Evolutionary conservation across 2,329 filamentous ascomycete genomes (phyloP), one percentile per base, ranked within the genome.

Genomic region (Dothidotthia symphoricarpi): DNA sequence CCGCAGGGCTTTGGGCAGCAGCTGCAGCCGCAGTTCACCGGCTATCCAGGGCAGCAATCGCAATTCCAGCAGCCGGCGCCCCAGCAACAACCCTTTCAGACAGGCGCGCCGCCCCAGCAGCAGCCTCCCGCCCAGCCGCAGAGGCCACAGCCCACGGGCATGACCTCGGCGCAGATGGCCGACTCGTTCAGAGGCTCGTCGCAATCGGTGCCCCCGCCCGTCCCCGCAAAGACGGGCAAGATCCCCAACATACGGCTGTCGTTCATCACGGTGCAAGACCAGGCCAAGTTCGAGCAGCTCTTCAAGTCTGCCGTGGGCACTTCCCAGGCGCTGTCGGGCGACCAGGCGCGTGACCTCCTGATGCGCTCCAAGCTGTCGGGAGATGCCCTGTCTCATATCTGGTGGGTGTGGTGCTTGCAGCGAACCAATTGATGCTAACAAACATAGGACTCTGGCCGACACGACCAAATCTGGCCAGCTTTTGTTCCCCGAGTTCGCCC

Each of bases 401-500:
- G 91, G 90, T 89, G 73, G 43, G 75, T 39, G 64, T 57, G 29
- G 62, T 35, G 29, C 25, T 33, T 26, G 17, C 42, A 45, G 14
- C 34, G 9, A 12, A 25, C 13, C 16, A 25, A 15, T 28, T 17
- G 10, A 22, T 24, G 25, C 53, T 65, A 53, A 64, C 40, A 31
- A 28, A 35, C 11, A 24, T 51, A 91, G 86, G 88, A 88, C 88
- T 14, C 73, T 98, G 15, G 87, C 89, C 31, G 93, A 98, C 69
- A 96, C 93, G 8, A 98, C 93, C 31, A 91, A 94, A 66, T 93
- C 91, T 11, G 93, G 93, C 30, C 90, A 96, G 67, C 79, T 98
- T 22, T 85, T 96, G 62, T 98, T 98, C 63, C 93, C 93, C 28
- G 93, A 98, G 69, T 98, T 98, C 52, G 93, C 93, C 6, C 75